phyloP scores from a whole-genome alignment of 805 yeast species.

The Yamadazyma phyllophila region DNA sequence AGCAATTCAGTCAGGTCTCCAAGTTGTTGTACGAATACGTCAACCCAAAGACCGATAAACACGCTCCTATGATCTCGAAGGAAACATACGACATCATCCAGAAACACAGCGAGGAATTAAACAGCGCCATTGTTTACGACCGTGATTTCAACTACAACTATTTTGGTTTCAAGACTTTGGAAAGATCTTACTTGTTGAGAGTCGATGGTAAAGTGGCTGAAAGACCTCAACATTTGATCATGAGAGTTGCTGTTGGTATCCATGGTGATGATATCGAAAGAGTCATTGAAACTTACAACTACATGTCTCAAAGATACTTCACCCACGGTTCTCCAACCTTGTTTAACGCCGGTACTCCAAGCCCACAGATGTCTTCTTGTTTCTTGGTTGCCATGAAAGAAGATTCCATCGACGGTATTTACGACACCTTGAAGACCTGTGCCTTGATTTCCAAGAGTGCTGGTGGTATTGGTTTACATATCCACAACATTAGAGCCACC shows the following conservation, averaged over 20 bases:
- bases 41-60: conserved; percentile 74
- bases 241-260: conserved; percentile 63
- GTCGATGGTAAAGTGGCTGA: conserved; percentile 57
- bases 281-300: conserved; percentile 55
- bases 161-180: conserved; percentile 61
- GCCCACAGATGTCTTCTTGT: conserved; percentile 61
- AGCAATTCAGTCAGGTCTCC: conserved; percentile 76
- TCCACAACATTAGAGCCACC: conserved; percentile 57
- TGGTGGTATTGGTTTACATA: conserved; percentile 63
- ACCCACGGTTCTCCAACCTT: conserved; percentile 64
- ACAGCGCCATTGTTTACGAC: conserved; percentile 45
- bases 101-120: conserved; percentile 40
- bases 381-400: conserved; percentile 63
- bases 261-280: conserved; percentile 53
- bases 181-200: conserved; percentile 55
- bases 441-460: conserved; percentile 63
- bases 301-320: conserved; percentile 58
- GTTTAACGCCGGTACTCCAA: conserved; percentile 62
- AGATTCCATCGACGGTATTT: conserved; percentile 62
- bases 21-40: conserved; percentile 70
- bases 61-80: conserved; percentile 44
- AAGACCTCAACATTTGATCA: conserved; percentile 59
- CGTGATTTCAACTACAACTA: conserved; percentile 56
- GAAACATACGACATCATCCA: conserved; percentile 40
- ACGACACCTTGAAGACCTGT: conserved; percentile 58